Percentiles rank a stretch among this genome's conserved stretches.
phyloP scores from a whole-genome alignment of 805 yeast genomes.

The Lachancea cidri region DNA sequence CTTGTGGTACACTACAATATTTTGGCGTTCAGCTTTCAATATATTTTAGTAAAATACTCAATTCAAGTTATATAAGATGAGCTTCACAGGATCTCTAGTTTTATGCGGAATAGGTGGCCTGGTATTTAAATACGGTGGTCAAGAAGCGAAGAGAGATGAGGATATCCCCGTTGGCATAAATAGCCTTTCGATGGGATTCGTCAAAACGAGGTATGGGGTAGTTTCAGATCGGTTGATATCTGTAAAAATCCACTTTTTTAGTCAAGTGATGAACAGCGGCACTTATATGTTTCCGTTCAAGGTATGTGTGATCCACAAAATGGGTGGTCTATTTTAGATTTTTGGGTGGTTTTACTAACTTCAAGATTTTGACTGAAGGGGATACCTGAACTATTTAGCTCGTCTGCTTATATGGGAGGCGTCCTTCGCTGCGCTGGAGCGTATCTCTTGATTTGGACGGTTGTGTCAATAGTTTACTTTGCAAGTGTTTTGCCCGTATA shows the following conservation, averaged over 20 bases:
- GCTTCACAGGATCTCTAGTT: slow-evolving; percentile 28
- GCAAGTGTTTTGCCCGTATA: slow-evolving; percentile 30
- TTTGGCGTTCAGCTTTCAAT: too few relatives aligned
- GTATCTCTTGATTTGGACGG: slow-evolving; percentile 18
- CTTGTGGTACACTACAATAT: too few relatives aligned
- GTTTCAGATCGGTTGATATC: slow-evolving; percentile 10
- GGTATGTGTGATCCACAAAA: slow-evolving; percentile 1
- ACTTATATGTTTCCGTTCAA: slow-evolving; percentile 16
- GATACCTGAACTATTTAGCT: slow-evolving; percentile 14
- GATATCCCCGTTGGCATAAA: slow-evolving; percentile 10
- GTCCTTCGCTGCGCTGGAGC: slow-evolving; percentile 10
- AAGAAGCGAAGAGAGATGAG: slow-evolving; percentile 19
- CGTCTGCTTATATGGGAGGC: slow-evolving; percentile 13
- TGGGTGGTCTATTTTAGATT: background rate
- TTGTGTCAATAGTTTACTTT: slow-evolving; percentile 24
- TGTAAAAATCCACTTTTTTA: slow-evolving; percentile 19
- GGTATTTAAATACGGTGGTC: slow-evolving; percentile 25
- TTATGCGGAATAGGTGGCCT: slow-evolving; percentile 29
- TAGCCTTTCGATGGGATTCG: slow-evolving; percentile 12
- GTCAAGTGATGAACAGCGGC: slow-evolving; percentile 19
- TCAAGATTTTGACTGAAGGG: slow-evolving; percentile 12
- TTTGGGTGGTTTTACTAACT: slow-evolving; percentile 1
- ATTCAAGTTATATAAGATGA: too few relatives aligned
- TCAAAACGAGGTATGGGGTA: slow-evolving; percentile 13
- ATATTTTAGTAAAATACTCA: too few relatives aligned